Percentiles rank a stretch among this genome's conserved stretches.
These are phyloP conservation scores for Carex arenaria DNA, from an alignment of 202 grass and related monocot genomes.

Conservation along the genomic window DNA sequence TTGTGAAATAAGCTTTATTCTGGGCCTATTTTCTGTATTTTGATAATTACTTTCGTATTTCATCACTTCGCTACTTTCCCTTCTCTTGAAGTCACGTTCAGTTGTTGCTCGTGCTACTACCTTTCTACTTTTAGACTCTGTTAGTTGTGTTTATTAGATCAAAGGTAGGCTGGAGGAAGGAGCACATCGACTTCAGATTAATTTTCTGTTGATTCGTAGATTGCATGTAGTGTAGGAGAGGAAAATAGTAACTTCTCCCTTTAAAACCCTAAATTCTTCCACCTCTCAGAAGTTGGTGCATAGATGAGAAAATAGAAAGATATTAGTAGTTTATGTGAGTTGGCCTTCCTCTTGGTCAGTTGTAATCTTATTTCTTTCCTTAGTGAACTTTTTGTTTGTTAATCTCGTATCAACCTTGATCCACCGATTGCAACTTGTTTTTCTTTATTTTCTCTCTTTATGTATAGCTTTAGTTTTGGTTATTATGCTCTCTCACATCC, in stretches of 20 bases:
- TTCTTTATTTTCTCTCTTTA: not conserved
- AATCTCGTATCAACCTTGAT: not conserved
- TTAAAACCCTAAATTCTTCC: not conserved
- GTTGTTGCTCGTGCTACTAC: not conserved
- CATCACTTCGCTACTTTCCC: not conserved
- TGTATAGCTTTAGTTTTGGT: not conserved
- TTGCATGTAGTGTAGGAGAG: not conserved
- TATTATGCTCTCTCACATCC: not conserved
- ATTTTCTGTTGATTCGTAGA: not conserved
- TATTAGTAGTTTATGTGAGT: not conserved
- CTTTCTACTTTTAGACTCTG: not conserved
- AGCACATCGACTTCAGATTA: not conserved
- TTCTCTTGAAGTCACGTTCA: not conserved
- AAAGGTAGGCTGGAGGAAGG: not conserved
- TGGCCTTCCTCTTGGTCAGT: not conserved
- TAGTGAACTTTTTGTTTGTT: not conserved
- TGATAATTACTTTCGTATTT: not conserved
- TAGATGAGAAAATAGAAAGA: not conserved
- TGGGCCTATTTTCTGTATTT: not conserved
- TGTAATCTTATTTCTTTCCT: not conserved
- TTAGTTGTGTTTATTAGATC: not conserved
- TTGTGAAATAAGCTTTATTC: not conserved
- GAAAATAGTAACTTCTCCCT: not conserved
- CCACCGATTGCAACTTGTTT: not conserved
- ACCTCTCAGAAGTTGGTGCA: not conserved